Evolutionary conservation across 2,329 filamentous ascomycete species (phyloP).

Genomic region (Neopestalotiopsis sp.): DNA sequence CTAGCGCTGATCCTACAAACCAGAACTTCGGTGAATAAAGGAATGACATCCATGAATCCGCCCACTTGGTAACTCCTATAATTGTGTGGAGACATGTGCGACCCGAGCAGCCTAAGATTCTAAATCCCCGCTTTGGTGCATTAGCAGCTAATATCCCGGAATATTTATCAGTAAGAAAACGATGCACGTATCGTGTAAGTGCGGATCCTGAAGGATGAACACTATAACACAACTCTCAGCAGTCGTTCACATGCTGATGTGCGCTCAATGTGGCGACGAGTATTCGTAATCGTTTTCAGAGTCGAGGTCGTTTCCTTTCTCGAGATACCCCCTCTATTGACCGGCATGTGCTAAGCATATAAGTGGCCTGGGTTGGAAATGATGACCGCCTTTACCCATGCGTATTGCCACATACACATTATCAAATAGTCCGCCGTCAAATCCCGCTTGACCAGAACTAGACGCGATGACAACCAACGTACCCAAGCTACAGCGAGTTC

Average conservation of each 20-base stretch:
- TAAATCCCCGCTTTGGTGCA: neutral
- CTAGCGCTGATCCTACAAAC: neutral
- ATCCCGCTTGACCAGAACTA: neutral
- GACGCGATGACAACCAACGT: constrained; percentile 17
- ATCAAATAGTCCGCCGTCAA: neutral
- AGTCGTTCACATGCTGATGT: neutral
- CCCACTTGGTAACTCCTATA: neutral
- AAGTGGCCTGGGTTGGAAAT: neutral
- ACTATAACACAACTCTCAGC: neutral
- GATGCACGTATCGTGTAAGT: constrained; percentile 6
- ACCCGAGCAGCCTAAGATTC: neutral
- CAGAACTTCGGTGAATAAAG: neutral
- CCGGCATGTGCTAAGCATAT: neutral
- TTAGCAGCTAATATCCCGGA: constrained; percentile 1
- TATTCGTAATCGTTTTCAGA: neutral
- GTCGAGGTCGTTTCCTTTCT: neutral
- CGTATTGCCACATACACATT: neutral
- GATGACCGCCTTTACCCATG: neutral
- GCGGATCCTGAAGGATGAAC: constrained; percentile 1
- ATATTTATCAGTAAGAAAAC: neutral
- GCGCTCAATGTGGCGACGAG: neutral
- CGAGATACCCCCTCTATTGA: neutral
- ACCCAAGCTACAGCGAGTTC: constrained; percentile 22
- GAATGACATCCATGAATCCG: neutral
- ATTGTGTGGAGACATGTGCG: neutral